Evolutionary conservation across 495 filamentous ascomycete species (phyloP).

Genomic region (Penicillium coffeae): DNA sequence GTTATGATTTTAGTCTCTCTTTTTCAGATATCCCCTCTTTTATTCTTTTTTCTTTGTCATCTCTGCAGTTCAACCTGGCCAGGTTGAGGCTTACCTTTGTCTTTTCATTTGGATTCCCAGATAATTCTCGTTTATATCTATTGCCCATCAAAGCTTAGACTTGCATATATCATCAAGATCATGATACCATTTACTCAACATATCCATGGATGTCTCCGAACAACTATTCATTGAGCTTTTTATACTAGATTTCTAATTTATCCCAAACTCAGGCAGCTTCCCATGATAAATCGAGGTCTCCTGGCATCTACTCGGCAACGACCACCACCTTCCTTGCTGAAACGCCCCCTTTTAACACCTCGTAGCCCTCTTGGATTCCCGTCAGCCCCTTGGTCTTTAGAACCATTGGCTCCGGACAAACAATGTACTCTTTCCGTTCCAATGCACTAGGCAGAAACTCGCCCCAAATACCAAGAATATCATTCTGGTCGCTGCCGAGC

Average conservation of each 20-base stretch:
- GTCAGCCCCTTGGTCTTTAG: constrained; percentile 36
- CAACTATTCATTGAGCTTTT: too few species aligned
- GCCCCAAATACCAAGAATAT: constrained; percentile 18
- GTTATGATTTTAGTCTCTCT: constrained; percentile 13
- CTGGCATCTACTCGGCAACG: constrained; percentile 4
- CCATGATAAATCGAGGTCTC: too few species aligned
- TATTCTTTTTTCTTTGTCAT: constrained; percentile 5
- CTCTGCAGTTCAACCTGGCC: background rate
- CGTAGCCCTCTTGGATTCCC: constrained; percentile 37
- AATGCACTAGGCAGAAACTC: constrained; percentile 32
- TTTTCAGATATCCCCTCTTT: constrained; percentile 26
- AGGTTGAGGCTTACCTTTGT: background rate
- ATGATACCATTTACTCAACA: constrained; percentile 6
- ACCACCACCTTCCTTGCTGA: constrained; percentile 47
- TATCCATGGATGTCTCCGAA: too few species aligned
- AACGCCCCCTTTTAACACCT: constrained; percentile 35
- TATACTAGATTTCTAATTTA: too few species aligned
- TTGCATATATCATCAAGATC: constrained; percentile 3
- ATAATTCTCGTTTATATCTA: background rate
- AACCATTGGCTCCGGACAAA: constrained; percentile 30
- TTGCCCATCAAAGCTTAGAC: background rate
- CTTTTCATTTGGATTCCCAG: background rate
- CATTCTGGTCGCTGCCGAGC: constrained; percentile 21
- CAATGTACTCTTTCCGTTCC: constrained; percentile 15
- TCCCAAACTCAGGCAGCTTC: too few species aligned